Percentiles rank a stretch among this genome's conserved stretches.
These are phyloP conservation scores for Thinopyrum elongatum DNA, from an alignment of 176 grass and related monocot genomes.

Conservation along the genomic window DNA sequence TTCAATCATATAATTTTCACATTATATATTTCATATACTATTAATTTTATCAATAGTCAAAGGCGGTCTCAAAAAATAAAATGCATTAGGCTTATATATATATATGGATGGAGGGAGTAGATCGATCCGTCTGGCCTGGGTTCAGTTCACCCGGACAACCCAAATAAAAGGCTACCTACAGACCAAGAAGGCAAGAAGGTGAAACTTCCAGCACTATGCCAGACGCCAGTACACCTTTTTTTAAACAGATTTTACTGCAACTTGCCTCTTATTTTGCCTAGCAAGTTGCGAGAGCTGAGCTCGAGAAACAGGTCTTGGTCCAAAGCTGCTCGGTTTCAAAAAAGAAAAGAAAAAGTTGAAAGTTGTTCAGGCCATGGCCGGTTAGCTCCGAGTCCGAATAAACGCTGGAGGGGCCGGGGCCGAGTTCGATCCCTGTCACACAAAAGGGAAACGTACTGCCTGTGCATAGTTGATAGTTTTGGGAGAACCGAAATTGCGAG, in stretches of 20 bases:
- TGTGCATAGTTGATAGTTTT: too few species aligned
- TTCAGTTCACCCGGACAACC: conserved; percentile 16
- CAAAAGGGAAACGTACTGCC: neutral
- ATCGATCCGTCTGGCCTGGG: neutral
- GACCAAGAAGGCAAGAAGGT: neutral
- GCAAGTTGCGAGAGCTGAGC: neutral
- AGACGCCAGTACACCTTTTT: neutral
- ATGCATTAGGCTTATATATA: too few species aligned
- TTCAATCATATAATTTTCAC: too few species aligned
- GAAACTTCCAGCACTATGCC: neutral
- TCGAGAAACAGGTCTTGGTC: conserved; percentile 2
- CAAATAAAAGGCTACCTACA: neutral
- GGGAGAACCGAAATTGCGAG: too few species aligned
- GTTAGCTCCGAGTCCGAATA: neutral
- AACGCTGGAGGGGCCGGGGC: neutral
- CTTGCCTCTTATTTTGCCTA: neutral
- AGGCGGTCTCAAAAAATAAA: too few species aligned
- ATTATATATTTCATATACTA: too few species aligned
- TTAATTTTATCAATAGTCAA: too few species aligned
- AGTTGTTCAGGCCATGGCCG: neutral
- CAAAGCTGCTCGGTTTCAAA: neutral
- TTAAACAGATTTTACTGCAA: neutral
- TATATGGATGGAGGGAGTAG: neutral
- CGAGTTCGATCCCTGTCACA: neutral
- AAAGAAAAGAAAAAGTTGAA: neutral